These are phyloP conservation scores for Lindgomyces ingoldianus DNA, from an alignment of 495 filamentous ascomycete species.

Conservation along the genomic window DNA sequence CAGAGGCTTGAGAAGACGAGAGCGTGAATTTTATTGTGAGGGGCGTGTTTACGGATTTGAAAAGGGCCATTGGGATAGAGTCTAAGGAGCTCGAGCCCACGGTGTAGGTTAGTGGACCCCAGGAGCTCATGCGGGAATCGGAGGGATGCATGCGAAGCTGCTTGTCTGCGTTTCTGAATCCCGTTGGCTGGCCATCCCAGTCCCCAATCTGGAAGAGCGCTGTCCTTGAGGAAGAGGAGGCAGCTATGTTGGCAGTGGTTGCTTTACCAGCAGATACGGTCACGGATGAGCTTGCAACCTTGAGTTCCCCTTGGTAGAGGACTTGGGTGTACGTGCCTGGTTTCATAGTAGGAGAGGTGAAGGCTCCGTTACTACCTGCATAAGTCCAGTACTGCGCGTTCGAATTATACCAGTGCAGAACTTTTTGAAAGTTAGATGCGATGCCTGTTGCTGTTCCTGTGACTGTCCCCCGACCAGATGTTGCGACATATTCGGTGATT, in stretches of 20 bases:
- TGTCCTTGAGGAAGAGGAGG: constrained; percentile 48
- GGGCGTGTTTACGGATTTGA: constrained; percentile 62
- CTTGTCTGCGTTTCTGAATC: constrained; percentile 66
- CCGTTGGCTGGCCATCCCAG: constrained; percentile 64
- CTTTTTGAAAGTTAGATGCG: constrained; percentile 49
- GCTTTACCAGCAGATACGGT: constrained; percentile 57
- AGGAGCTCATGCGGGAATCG: constrained; percentile 61
- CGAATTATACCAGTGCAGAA: constrained; percentile 67
- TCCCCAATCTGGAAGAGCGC: constrained; percentile 66
- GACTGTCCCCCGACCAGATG: constrained; percentile 58
- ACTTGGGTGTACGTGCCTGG: constrained; percentile 67
- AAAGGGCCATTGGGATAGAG: constrained; percentile 67
- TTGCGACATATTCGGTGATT: constrained; percentile 59
- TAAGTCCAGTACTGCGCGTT: constrained; percentile 66
- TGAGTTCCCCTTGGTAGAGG: constrained; percentile 65
- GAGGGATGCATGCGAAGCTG: constrained; percentile 68
- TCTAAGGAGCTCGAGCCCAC: constrained; percentile 53
- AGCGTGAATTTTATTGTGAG: constrained; percentile 64
- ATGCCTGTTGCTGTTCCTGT: constrained; percentile 59
- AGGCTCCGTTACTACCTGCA: constrained; percentile 54
- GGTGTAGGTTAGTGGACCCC: constrained; percentile 61
- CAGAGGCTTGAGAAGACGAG: constrained; percentile 48
- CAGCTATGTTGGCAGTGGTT: constrained; percentile 56
- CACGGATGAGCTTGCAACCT: constrained; percentile 56
- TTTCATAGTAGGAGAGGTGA: constrained; percentile 67